phyloP scores from a whole-genome alignment of 73 alveolate species.

The Durusdinium trenchii region DNA sequence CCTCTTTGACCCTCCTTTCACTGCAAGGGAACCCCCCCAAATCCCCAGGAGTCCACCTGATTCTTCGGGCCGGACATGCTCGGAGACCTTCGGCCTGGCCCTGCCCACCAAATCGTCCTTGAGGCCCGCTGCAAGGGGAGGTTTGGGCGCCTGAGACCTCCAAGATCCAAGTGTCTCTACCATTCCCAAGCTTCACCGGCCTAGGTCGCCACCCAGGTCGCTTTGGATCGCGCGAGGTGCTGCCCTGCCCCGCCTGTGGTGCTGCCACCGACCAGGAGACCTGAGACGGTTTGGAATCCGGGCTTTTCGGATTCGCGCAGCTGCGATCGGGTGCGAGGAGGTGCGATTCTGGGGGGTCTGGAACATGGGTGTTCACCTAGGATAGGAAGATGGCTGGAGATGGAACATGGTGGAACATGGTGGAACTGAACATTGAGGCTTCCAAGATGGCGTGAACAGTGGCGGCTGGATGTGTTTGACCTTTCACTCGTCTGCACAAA shows the following conservation, averaged over 20 bases:
- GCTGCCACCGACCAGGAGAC: constrained; percentile 14
- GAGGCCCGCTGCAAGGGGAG: neutral
- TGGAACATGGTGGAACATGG: neutral
- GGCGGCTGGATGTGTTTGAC: neutral
- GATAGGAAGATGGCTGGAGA: neutral
- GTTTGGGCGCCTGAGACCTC: neutral
- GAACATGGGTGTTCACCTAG: neutral
- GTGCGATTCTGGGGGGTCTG: neutral
- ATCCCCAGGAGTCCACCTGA: too few relatives aligned
- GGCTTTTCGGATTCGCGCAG: neutral
- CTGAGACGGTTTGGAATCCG: neutral
- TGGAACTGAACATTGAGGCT: neutral
- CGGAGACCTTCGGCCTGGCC: neutral
- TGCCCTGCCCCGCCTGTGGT: constrained; percentile 33
- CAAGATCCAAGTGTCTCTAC: neutral
- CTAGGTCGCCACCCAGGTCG: neutral
- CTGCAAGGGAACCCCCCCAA: too few relatives aligned
- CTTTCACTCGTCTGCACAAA: neutral
- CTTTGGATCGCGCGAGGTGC: too few relatives aligned
- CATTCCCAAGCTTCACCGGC: neutral
- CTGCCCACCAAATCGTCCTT: neutral
- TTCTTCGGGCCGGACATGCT: neutral
- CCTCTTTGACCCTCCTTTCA: too few relatives aligned
- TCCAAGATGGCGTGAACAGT: neutral
- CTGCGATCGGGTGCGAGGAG: neutral